Conservation (phyloP, 2,329 filamentous ascomycete genomes). For the Penicillium sp. region DNA sequence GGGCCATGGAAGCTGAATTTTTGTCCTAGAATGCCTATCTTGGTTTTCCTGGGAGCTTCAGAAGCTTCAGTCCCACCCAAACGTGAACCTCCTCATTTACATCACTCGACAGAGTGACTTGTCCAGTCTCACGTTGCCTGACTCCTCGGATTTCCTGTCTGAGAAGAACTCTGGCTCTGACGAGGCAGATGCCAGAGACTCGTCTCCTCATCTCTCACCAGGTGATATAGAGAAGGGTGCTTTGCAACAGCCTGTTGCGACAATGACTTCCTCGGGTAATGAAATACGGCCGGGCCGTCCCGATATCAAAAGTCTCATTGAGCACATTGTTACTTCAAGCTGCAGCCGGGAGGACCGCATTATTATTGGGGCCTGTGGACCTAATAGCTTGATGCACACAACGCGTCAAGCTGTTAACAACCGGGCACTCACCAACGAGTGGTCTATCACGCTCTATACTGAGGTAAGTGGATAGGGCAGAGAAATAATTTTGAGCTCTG, state of each 20-base stretch:
- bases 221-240: constrained; percentile 1
- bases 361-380: constrained; percentile 3
- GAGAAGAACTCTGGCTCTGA: not conserved
- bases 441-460: not conserved
- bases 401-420: not conserved
- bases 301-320: not conserved
- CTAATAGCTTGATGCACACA: not conserved
- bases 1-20: not conserved
- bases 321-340: not conserved
- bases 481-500: too few species aligned
- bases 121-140: not conserved
- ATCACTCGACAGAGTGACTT: constrained; percentile 1
- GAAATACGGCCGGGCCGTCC: not conserved
- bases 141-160: not conserved
- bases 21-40: not conserved
- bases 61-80: constrained; percentile 4
- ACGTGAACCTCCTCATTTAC: constrained; percentile 7
- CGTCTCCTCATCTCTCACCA: not conserved
- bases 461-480: not conserved
- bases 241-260: not conserved
- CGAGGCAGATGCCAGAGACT: not conserved
- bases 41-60: not conserved
- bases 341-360: not conserved
- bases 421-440: not conserved
- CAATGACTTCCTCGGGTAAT: not conserved